Percentiles rank a stretch among this genome's conserved stretches.
These are phyloP conservation scores for Chernovozyma aurita DNA, from an alignment of 1,139 yeast species.

Conservation along the genomic window DNA sequence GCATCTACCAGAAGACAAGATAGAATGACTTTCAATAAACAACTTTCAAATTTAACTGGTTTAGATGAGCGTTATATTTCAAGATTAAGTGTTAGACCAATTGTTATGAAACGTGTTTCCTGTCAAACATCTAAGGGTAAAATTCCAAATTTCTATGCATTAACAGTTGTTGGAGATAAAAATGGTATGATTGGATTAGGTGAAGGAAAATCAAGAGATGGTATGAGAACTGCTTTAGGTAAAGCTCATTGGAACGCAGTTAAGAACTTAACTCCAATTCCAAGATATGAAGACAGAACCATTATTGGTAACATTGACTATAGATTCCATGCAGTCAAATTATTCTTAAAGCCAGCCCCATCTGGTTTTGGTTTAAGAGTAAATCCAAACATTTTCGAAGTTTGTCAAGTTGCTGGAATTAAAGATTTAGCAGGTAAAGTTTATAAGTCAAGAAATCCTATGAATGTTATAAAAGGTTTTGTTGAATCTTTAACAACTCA, in stretches of 20 bases:
- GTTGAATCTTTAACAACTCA: slow-evolving; percentile 83
- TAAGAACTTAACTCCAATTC: slow-evolving; percentile 75
- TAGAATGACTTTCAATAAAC: slow-evolving; percentile 42
- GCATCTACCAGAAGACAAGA: slow-evolving; percentile 14
- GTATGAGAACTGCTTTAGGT: slow-evolving; percentile 69
- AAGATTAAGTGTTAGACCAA: slow-evolving; percentile 60
- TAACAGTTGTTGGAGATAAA: slow-evolving; percentile 89
- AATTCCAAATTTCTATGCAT: slow-evolving; percentile 75
- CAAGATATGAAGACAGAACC: slow-evolving; percentile 88
- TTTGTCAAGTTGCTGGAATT: slow-evolving; percentile 93
- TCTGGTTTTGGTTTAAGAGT: slow-evolving; percentile 94
- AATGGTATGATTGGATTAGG: slow-evolving; percentile 95
- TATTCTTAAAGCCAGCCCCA: slow-evolving; percentile 81
- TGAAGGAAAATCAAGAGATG: slow-evolving; percentile 86
- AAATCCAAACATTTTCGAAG: slow-evolving; percentile 84
- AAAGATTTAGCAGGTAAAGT: slow-evolving; percentile 90
- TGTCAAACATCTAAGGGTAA: slow-evolving; percentile 95
- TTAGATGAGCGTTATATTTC: slow-evolving; percentile 62
- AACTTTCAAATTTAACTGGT: slow-evolving; percentile 69
- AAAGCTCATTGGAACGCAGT: slow-evolving; percentile 96
- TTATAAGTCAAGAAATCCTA: slow-evolving; percentile 86
- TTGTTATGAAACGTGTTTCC: slow-evolving; percentile 75
- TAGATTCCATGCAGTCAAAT: slow-evolving; percentile 83
- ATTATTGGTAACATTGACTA: slow-evolving; percentile 79
- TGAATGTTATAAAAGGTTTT: slow-evolving; percentile 91